Conservation (phyloP, 2,329 filamentous ascomycete species). For the Pyrenophora seminiperda region DNA sequence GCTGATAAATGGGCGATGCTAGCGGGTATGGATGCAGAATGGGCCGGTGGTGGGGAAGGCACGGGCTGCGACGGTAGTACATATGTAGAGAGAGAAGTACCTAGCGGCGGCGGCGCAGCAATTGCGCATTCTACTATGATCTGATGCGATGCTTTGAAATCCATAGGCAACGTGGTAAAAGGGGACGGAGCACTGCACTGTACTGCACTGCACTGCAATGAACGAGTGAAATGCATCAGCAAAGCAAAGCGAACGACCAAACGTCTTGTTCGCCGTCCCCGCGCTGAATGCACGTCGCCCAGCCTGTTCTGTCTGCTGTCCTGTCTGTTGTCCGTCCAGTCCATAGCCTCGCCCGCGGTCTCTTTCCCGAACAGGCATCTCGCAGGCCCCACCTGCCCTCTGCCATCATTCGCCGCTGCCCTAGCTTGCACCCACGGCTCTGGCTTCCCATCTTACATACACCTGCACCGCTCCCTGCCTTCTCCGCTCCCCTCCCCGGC, state of each 20-base stretch:
- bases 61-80: slow-evolving; percentile 3
- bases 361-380: slow-evolving; percentile 1
- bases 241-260: too few species aligned
- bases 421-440: slow-evolving; percentile 20
- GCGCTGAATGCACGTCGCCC: too few species aligned
- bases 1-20: slow-evolving; percentile 36
- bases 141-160: slow-evolving; percentile 6
- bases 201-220: too few species aligned
- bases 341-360: background rate
- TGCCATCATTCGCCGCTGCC: slow-evolving; percentile 33
- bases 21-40: background rate
- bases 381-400: slow-evolving; percentile 21
- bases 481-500: slow-evolving; percentile 8
- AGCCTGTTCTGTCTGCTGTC: too few species aligned
- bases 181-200: too few species aligned
- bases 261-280: too few species aligned
- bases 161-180: too few species aligned
- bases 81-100: too few species aligned
- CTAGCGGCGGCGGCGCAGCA: background rate
- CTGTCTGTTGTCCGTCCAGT: too few species aligned
- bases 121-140: background rate
- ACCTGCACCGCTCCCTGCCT: slow-evolving; percentile 9
- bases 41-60: slow-evolving; percentile 23
- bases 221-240: too few species aligned
- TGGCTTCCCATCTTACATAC: slow-evolving; percentile 17